Evolutionary conservation across 139 green algal species (phyloP).

Genomic region (Diplosphaera chodatii): DNA sequence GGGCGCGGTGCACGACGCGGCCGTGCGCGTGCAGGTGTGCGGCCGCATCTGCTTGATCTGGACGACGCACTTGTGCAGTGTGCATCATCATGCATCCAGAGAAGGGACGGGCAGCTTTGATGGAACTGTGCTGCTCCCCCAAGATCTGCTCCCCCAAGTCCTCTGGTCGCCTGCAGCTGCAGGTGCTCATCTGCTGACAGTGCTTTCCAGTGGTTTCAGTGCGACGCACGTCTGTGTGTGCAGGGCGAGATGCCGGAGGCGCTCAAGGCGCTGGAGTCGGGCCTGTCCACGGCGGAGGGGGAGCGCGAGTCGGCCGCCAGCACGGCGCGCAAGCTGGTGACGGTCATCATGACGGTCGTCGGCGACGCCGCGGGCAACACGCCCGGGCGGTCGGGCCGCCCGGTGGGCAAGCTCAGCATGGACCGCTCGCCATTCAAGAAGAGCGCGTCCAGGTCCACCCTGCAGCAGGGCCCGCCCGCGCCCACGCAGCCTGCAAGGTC

Average conservation of each 20-base stretch:
- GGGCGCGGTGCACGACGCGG: conserved; percentile 11
- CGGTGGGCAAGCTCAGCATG: not conserved
- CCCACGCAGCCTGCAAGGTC: too few species aligned
- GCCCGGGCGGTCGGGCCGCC: not conserved
- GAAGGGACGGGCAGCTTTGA: too few species aligned
- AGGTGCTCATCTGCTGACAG: too few species aligned
- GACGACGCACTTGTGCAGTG: too few species aligned
- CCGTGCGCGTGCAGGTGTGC: conserved; percentile 13
- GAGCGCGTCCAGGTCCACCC: not conserved
- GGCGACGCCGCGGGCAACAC: conserved; percentile 2
- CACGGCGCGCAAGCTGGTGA: not conserved
- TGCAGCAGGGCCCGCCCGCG: too few species aligned
- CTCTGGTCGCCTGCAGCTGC: too few species aligned
- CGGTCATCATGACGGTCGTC: conserved; percentile 1
- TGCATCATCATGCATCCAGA: too few species aligned
- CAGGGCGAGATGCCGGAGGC: conserved; percentile 31
- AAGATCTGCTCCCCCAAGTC: too few species aligned
- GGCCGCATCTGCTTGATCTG: too few species aligned
- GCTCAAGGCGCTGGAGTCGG: conserved; percentile 5
- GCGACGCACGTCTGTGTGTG: too few species aligned
- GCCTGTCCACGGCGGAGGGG: conserved; percentile 6
- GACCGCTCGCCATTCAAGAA: not conserved
- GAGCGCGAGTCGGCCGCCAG: conserved; percentile 8
- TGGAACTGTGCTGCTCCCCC: too few species aligned
- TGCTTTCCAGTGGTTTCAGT: too few species aligned